Conservation (phyloP, 768 basidiomycete genomes). For the Termitomyces sp. region DNA sequence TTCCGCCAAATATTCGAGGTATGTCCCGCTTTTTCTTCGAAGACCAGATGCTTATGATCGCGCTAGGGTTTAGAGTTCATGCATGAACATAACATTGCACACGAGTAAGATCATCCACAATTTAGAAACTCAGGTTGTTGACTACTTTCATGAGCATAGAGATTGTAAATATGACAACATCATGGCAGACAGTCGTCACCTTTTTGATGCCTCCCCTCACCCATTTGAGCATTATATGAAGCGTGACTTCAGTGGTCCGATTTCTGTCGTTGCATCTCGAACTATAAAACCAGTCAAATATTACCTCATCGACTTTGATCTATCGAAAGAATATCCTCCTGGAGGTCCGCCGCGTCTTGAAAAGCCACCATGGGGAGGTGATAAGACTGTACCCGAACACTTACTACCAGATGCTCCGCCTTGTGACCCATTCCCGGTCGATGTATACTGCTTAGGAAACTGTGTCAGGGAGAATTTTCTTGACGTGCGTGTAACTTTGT, state of each 20-base stretch:
- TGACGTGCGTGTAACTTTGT: no score
- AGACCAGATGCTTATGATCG: not conserved
- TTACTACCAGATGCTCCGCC: no score
- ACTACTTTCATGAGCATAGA: not conserved
- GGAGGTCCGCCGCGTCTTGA: not conserved
- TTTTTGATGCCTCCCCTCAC: slow-evolving; percentile 9
- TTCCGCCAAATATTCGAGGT: slow-evolving; percentile 16
- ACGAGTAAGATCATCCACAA: slow-evolving; percentile 17
- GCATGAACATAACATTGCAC: slow-evolving; percentile 25
- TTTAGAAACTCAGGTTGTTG: not conserved
- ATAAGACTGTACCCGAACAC: not conserved
- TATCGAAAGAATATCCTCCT: slow-evolving; percentile 14
- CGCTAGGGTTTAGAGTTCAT: slow-evolving; percentile 27
- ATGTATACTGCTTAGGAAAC: no score
- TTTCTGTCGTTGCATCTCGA: slow-evolving; percentile 5
- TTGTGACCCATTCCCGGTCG: no score
- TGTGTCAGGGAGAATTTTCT: no score
- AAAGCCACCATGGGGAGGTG: slow-evolving; percentile 1
- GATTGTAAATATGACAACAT: slow-evolving; percentile 14
- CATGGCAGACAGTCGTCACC: slow-evolving; percentile 9
- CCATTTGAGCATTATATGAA: not conserved
- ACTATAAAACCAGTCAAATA: slow-evolving; percentile 8
- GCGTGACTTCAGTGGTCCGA: slow-evolving; percentile 2
- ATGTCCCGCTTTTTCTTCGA: not conserved
- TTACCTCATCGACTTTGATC: slow-evolving; percentile 16